Evolutionary conservation across 495 filamentous ascomycete genomes (phyloP).

Genomic region (Penicillium canariense): DNA sequence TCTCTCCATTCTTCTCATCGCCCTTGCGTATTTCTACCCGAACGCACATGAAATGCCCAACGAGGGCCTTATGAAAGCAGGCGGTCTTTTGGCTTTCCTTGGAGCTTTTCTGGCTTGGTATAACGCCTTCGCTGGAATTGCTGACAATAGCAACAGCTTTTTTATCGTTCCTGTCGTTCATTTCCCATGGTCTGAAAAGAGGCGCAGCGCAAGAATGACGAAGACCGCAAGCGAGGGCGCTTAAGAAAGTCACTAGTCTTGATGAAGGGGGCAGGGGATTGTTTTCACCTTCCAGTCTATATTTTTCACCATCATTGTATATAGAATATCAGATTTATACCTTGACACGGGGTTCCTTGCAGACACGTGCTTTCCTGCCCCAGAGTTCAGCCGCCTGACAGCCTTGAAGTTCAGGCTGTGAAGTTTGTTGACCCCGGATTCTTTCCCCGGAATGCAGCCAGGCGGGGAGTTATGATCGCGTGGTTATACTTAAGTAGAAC

Average conservation of each 20-base stretch:
- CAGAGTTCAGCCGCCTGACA: too few species aligned
- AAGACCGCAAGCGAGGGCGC: not conserved
- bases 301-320: not conserved
- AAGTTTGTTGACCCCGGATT: too few species aligned
- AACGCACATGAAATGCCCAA: constrained; percentile 42
- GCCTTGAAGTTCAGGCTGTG: too few species aligned
- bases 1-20: constrained; percentile 77
- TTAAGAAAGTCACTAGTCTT: not conserved
- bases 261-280: not conserved
- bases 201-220: not conserved
- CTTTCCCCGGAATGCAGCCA: too few species aligned
- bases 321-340: constrained; percentile 2
- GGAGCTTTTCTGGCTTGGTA: constrained; percentile 90
- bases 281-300: not conserved
- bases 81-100: constrained; percentile 76
- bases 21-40: constrained; percentile 58
- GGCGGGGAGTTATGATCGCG: too few species aligned
- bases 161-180: constrained; percentile 85
- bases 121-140: constrained; percentile 85
- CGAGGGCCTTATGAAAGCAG: constrained; percentile 58
- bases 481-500: too few species aligned
- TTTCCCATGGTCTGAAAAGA: constrained; percentile 74
- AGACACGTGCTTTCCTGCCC: constrained; percentile 6
- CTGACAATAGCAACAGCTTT: constrained; percentile 77
- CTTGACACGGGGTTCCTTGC: constrained; percentile 17